phyloP scores from a whole-genome alignment of 208 protist species.

The Crithidia acanthocephali region DNA sequence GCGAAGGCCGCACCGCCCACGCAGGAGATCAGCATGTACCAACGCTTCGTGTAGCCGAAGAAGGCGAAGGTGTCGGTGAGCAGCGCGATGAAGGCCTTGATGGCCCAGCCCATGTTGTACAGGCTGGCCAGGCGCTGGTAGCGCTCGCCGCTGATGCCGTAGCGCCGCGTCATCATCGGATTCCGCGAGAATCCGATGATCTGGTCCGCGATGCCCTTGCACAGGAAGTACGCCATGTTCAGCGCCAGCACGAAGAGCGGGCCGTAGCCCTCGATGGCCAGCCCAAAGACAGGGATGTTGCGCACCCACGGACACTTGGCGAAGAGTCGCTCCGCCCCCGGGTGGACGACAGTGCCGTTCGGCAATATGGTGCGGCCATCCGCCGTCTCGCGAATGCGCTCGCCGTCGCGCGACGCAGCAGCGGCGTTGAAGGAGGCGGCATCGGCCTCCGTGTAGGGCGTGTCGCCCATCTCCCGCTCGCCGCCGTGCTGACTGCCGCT shows the following conservation, averaged over 20 bases:
- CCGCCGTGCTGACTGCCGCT: not conserved
- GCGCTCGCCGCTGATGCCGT: constrained; percentile 38
- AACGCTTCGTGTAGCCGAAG: constrained; percentile 80
- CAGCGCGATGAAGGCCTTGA: constrained; percentile 67
- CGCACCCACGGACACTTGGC: constrained; percentile 28
- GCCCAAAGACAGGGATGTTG: constrained; percentile 45
- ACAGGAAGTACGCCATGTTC: constrained; percentile 51
- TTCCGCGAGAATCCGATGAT: constrained; percentile 41
- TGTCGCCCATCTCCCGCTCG: not conserved
- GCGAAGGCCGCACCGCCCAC: constrained; percentile 51
- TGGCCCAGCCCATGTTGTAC: constrained; percentile 53
- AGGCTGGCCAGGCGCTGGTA: constrained; percentile 62
- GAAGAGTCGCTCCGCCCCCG: constrained; percentile 33
- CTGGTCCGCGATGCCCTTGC: constrained; percentile 55
- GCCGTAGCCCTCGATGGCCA: constrained; percentile 51
- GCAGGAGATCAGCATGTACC: constrained; percentile 57
- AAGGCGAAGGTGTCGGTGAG: constrained; percentile 62
- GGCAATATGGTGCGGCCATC: not conserved
- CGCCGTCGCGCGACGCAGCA: too few relatives aligned
- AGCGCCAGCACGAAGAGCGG: constrained; percentile 39
- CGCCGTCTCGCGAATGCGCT: not conserved
- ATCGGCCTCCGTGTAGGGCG: too few relatives aligned
- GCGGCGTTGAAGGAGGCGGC: too few relatives aligned
- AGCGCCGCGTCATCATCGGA: constrained; percentile 56
- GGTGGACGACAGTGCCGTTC: not conserved